phyloP scores from a whole-genome alignment of 2,329 filamentous ascomycete genomes.

The Stachybotrys chlorohalonatus region DNA sequence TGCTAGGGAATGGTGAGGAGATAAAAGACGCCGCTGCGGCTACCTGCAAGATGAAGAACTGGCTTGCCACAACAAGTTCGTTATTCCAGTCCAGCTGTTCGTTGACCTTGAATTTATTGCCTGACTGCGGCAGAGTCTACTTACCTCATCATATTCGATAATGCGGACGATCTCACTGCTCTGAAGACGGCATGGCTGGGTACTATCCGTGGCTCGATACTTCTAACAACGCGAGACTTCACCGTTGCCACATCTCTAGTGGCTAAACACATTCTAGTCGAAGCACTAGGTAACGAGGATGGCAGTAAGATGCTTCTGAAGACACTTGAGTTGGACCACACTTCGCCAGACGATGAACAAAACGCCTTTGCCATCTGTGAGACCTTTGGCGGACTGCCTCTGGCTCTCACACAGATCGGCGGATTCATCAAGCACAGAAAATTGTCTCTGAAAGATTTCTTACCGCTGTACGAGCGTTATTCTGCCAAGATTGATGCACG shows the following conservation, averaged over 20 bases:
- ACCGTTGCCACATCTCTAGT: slow-evolving; percentile 5
- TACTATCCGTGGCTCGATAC: slow-evolving; percentile 9
- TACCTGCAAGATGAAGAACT: slow-evolving; percentile 14
- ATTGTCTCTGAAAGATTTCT: slow-evolving; percentile 14
- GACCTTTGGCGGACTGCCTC: slow-evolving; percentile 1
- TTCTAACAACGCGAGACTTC: slow-evolving; percentile 14
- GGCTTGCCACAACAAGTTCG: slow-evolving; percentile 11
- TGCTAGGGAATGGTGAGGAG: slow-evolving; percentile 7
- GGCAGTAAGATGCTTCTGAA: neutral
- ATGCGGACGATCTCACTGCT: slow-evolving; percentile 15
- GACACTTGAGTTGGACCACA: neutral
- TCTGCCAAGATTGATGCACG: slow-evolving; percentile 15
- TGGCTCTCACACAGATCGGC: slow-evolving; percentile 18
- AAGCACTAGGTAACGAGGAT: neutral
- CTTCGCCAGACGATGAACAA: neutral
- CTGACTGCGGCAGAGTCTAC: neutral
- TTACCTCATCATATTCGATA: slow-evolving; percentile 18
- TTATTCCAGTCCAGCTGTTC: no score
- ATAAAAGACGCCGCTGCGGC: slow-evolving; percentile 8
- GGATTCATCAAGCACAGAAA: slow-evolving; percentile 16
- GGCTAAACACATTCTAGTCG: neutral
- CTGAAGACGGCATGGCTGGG: slow-evolving; percentile 15
- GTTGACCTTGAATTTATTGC: no score
- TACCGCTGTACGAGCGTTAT: slow-evolving; percentile 15
- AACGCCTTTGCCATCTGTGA: slow-evolving; percentile 9